A percentile compares a stretch with the other conserved stretches of the same genome.
Conservation (phyloP, 2,329 filamentous ascomycete species). For the Aspergillus sp. region DNA sequence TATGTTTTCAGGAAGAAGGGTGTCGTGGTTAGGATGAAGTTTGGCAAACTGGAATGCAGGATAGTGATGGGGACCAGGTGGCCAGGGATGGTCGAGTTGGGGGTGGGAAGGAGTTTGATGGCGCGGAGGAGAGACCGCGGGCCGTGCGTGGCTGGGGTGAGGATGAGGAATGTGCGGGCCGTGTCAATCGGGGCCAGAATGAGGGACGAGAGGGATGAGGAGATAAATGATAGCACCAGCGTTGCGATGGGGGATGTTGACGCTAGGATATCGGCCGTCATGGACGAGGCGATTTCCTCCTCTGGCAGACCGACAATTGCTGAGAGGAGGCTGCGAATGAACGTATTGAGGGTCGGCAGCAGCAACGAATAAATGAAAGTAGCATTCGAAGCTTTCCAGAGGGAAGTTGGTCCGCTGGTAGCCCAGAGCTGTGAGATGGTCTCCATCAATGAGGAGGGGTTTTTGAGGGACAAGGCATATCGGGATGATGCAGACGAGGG, state of each 20-base stretch:
- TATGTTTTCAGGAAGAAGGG: conserved; percentile 82
- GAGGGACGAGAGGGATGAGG: conserved; percentile 65
- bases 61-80: conserved; percentile 74
- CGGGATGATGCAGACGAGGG: conserved; percentile 34
- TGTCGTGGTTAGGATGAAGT: conserved; percentile 71
- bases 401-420: conserved; percentile 80
- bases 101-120: conserved; percentile 68
- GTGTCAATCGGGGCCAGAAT: conserved; percentile 83
- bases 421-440: conserved; percentile 83
- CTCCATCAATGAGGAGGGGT: conserved; percentile 74
- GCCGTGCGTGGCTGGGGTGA: conserved; percentile 69
- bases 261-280: conserved; percentile 66
- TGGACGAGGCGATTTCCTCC: conserved; percentile 49
- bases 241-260: conserved; percentile 77
- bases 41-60: conserved; percentile 77
- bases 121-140: conserved; percentile 72
- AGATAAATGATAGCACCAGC: conserved; percentile 63
- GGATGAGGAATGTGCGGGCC: conserved; percentile 76
- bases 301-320: conserved; percentile 88
- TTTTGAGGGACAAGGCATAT: conserved; percentile 64
- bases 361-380: conserved; percentile 88
- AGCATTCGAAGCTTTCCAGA: conserved; percentile 90
- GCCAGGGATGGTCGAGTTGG: conserved; percentile 60
- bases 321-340: conserved; percentile 83
- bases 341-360: conserved; percentile 80